Base-by-base conservation (phyloP, 257 asterid species). In the Salvia rosmarinus region DNA sequence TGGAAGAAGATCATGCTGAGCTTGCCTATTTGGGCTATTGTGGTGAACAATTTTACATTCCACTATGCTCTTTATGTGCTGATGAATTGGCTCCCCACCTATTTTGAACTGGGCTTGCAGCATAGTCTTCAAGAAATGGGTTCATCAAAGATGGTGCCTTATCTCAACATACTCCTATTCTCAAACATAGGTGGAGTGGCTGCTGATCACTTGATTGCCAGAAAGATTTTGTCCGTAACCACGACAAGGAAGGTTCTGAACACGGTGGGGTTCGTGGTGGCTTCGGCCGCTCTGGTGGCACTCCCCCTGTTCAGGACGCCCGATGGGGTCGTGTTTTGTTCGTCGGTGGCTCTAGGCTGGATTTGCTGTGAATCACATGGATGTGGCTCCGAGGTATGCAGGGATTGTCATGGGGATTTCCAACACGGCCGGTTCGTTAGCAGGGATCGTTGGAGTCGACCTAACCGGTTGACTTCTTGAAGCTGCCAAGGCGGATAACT, bases 51-150 rank as follows among this genome's bases (percentile, higher is more conserved):
- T 61, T 92, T 92, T 75, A 88, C 96, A 8, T 92, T 92, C 84
- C 98, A 92, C 78, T 92, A 92, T 68, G 98, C 87, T 63, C 93
- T 92, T 2, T 92, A 92, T 30, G 96, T 92, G 71, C 91, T 92
- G 63, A 92, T 92, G 98, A 92, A 92, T 56, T 92, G 98, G 98
- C 98, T 92, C 46, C 98, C 98, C 0, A 92, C 98, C 1, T 92
- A 92, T 81, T 92, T 92, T 43, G 96, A 92, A 30, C 63, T 90
- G 72, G 98, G 97, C 14, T 91, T 92, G 56, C 82, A 82, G 81
- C 85, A 78, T 37, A 88, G 98, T 66, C 97, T 92, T 64, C 93
- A 90, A 75, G 96, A 92, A 55, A 92, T 92, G 98, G 98, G 98
- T 4, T 90, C 97, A 55, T 92, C 98, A 5, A 92, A 90, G 81